Conservation (phyloP, 805 yeast species). For the Metschnikowia santaceciliae region DNA sequence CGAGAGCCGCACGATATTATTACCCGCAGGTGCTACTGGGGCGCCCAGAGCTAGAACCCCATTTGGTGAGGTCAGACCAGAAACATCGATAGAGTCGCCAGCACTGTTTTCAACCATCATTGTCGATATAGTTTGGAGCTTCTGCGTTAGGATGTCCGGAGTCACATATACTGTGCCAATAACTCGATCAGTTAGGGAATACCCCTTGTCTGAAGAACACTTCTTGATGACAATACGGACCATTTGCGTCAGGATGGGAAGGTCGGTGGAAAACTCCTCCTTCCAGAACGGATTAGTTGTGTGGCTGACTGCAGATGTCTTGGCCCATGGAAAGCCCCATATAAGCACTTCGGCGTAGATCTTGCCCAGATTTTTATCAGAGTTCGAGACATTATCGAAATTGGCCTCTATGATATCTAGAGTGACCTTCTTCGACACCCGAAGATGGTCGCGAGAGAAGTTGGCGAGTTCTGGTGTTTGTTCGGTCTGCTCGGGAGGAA, state of each 20-base stretch:
- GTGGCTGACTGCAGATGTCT: conserved; percentile 62
- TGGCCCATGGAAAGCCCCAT: conserved; percentile 74
- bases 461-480: conserved; percentile 8
- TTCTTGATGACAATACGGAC: conserved; percentile 47
- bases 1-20: conserved; percentile 44
- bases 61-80: conserved; percentile 8
- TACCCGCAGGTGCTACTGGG: conserved; percentile 7
- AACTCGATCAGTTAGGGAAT: conserved; percentile 34
- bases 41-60: not conserved
- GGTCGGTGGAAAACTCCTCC: conserved; percentile 63
- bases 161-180: conserved; percentile 55
- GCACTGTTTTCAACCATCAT: conserved; percentile 28
- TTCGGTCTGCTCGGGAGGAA: not conserved
- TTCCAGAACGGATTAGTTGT: conserved; percentile 71
- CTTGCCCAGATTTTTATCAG: conserved; percentile 18
- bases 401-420: conserved; percentile 66
- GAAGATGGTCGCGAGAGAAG: conserved; percentile 33
- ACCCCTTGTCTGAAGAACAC: conserved; percentile 22
- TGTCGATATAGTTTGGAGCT: conserved; percentile 30
- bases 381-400: conserved; percentile 29
- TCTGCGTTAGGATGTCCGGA: conserved; percentile 45
- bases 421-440: conserved; percentile 50
- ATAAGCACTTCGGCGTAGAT: conserved; percentile 68
- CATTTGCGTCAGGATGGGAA: conserved; percentile 52
- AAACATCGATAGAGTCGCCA: conserved; percentile 20